A percentile compares a stretch with the other conserved stretches of the same genome.
Evolutionary conservation across 2,329 filamentous ascomycete genomes (phyloP).

Genomic region (Aspergillus sp.): DNA sequence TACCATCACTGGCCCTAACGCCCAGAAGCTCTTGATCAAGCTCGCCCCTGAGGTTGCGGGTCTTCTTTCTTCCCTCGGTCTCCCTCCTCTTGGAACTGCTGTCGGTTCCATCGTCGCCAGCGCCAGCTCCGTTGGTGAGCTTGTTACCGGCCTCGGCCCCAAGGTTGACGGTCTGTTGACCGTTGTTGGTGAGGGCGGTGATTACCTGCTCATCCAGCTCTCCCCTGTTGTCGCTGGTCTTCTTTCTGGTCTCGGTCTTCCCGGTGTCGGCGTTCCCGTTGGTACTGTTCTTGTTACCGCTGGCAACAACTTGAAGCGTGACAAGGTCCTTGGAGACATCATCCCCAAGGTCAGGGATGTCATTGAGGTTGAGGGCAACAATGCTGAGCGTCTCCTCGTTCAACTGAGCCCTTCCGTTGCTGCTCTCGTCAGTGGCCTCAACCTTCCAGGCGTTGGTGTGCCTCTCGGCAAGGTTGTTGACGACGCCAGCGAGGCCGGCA

Average conservation of each 20-base stretch:
- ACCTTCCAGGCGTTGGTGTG: slow-evolving; percentile 27
- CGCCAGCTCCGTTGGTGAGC: slow-evolving; percentile 20
- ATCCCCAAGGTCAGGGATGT: slow-evolving; percentile 24
- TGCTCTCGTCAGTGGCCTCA: slow-evolving; percentile 23
- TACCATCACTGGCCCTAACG: slow-evolving; percentile 29
- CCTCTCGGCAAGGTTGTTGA: slow-evolving; percentile 29
- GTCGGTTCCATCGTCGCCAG: slow-evolving; percentile 26
- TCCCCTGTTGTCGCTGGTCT: slow-evolving; percentile 18
- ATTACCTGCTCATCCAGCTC: slow-evolving; percentile 33
- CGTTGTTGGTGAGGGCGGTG: slow-evolving; percentile 29
- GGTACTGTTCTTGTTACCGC: slow-evolving; percentile 25
- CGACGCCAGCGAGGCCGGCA: slow-evolving; percentile 13
- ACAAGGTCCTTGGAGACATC: slow-evolving; percentile 28
- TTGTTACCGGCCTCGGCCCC: slow-evolving; percentile 27
- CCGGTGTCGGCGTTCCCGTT: slow-evolving; percentile 15
- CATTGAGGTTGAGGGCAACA: slow-evolving; percentile 30
- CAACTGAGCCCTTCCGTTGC: slow-evolving; percentile 29
- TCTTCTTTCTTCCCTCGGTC: slow-evolving; percentile 27
- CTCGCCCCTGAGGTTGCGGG: slow-evolving; percentile 27
- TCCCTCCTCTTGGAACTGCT: slow-evolving; percentile 27
- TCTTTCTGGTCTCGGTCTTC: slow-evolving; percentile 16
- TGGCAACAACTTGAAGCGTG: slow-evolving; percentile 30
- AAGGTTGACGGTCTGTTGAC: slow-evolving; percentile 30
- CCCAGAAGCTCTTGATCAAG: slow-evolving; percentile 32
- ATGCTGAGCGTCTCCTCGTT: slow-evolving; percentile 31